These are phyloP conservation scores for Fusarium sp. DNA, from an alignment of 2,329 filamentous ascomycete species.

Conservation along the genomic window DNA sequence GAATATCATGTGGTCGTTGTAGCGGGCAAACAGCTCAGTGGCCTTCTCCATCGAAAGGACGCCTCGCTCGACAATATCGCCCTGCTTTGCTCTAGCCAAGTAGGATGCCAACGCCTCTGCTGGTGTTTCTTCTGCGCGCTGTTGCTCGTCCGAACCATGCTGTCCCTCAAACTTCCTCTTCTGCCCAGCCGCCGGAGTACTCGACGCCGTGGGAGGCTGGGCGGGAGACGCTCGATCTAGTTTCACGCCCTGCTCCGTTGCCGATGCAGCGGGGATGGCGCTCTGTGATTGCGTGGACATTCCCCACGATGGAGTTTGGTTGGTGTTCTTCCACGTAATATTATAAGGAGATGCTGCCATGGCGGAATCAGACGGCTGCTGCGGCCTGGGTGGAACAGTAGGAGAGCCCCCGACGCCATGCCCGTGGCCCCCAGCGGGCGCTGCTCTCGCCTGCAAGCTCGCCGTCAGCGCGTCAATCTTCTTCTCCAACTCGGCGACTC, in stretches of 20 bases:
- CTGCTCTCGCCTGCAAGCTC: conserved; percentile 75
- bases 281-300: conserved; percentile 27
- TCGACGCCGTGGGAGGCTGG: conserved; percentile 18
- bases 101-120: conserved; percentile 42
- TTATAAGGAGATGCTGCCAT: conserved; percentile 20
- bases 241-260: conserved; percentile 31
- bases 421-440: conserved; percentile 35
- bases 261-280: conserved; percentile 16
- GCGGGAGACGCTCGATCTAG: conserved; percentile 29
- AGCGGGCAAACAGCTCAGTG: conserved; percentile 69
- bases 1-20: conserved; percentile 71
- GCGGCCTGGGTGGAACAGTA: conserved; percentile 21
- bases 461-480: conserved; percentile 93
- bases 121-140: conserved; percentile 27
- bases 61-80: conserved; percentile 72
- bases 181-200: conserved; percentile 40
- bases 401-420: conserved; percentile 27
- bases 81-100: conserved; percentile 49
- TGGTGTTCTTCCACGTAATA: conserved; percentile 23
- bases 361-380: conserved; percentile 19
- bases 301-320: conserved; percentile 38
- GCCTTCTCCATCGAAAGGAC: conserved; percentile 71
- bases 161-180: conserved; percentile 53
- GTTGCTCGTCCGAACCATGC: conserved; percentile 34
- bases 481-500: conserved; percentile 91